phyloP scores from a whole-genome alignment of 108 stramenopile species.

The Chaetoceros tenuissimus region DNA sequence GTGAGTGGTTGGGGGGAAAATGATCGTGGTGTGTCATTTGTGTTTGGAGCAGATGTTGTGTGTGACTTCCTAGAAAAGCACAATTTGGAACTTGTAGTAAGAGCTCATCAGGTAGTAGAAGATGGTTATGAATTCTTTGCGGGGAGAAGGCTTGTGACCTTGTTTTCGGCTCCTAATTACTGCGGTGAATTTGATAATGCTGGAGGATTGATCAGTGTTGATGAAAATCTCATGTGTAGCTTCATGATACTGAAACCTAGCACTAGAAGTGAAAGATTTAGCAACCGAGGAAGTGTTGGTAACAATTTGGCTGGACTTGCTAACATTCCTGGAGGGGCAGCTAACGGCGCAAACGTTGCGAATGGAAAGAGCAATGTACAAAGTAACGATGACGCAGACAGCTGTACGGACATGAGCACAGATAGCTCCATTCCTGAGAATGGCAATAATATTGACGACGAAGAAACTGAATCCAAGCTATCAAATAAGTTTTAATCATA shows the following conservation, averaged over 20 bases:
- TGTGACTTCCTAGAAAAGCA: constrained; percentile 18
- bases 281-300: too few relatives aligned
- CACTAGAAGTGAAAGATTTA: constrained; percentile 5
- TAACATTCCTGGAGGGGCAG: too few relatives aligned
- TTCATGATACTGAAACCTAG: constrained; percentile 29
- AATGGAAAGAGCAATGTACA: too few relatives aligned
- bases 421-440: too few relatives aligned
- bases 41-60: constrained; percentile 63
- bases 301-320: too few relatives aligned
- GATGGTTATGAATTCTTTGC: constrained; percentile 94
- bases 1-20: constrained; percentile 85
- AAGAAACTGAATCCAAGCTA: too few relatives aligned
- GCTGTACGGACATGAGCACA: too few relatives aligned
- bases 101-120: constrained; percentile 96
- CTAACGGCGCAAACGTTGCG: too few relatives aligned
- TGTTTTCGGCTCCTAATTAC: constrained; percentile 94
- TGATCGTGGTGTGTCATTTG: constrained; percentile 91
- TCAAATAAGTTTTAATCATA: too few relatives aligned
- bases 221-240: constrained; percentile 26
- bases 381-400: too few relatives aligned
- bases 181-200: too few relatives aligned
- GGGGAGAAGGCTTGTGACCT: constrained; percentile 73
- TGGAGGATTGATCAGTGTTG: constrained; percentile 22
- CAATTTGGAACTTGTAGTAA: constrained; percentile 61
- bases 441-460: too few relatives aligned